phyloP scores from a whole-genome alignment of 2,329 filamentous ascomycete species.

The Westerdykella sp. region DNA sequence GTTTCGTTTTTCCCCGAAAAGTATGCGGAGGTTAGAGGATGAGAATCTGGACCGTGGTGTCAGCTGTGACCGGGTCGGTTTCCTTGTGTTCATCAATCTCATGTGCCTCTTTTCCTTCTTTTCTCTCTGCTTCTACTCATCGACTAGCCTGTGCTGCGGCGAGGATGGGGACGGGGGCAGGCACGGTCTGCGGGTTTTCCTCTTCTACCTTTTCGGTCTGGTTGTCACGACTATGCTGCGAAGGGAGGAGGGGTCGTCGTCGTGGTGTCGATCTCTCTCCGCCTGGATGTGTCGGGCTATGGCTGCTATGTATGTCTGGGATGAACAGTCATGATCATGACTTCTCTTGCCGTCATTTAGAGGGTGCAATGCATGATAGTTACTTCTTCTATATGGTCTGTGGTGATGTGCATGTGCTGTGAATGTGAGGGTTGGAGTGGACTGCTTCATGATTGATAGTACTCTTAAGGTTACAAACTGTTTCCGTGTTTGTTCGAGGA shows the following conservation, averaged over 20 bases:
- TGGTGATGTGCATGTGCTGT: not conserved
- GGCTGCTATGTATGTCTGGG: slow-evolving; percentile 29
- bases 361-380: slow-evolving; percentile 31
- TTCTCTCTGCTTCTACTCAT: slow-evolving; percentile 10
- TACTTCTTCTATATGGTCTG: slow-evolving; percentile 1
- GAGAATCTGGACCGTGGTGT: slow-evolving; percentile 4
- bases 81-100: slow-evolving; percentile 19
- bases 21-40: slow-evolving; percentile 31
- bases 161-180: not conserved
- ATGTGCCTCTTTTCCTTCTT: slow-evolving; percentile 25
- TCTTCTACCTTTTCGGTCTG: slow-evolving; percentile 6
- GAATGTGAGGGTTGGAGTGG: no score
- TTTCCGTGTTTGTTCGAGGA: no score
- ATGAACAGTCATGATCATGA: slow-evolving; percentile 31
- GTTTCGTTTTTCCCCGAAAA: slow-evolving; percentile 36
- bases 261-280: slow-evolving; percentile 3
- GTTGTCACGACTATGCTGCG: slow-evolving; percentile 31
- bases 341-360: slow-evolving; percentile 34
- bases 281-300: no score
- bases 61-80: slow-evolving; percentile 22
- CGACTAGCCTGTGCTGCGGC: slow-evolving; percentile 24
- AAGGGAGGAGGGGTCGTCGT: slow-evolving; percentile 24
- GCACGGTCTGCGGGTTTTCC: slow-evolving; percentile 20
- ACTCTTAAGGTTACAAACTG: no score
- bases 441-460: no score